Evolutionary conservation across 2,329 filamentous ascomycete species (phyloP).

Genomic region (Penicillium janthinellum): DNA sequence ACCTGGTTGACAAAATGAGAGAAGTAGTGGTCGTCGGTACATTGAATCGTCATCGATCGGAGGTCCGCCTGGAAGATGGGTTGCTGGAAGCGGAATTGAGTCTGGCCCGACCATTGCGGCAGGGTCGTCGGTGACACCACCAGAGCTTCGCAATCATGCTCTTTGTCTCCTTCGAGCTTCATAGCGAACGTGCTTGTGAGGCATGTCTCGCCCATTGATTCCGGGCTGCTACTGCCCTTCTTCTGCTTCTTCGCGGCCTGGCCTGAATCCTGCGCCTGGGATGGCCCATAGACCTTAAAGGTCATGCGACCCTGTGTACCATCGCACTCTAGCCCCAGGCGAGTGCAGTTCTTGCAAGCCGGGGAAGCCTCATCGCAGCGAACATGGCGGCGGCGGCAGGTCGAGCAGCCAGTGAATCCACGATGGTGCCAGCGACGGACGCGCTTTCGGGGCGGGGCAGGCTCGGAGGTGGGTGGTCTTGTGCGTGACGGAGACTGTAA

Average conservation of each 20-base stretch:
- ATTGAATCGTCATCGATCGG: constrained; percentile 26
- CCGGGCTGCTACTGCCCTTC: constrained; percentile 19
- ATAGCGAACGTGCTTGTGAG: constrained; percentile 7
- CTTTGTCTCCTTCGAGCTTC: constrained; percentile 13
- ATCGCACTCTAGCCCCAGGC: constrained; percentile 37
- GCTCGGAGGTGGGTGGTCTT: neutral
- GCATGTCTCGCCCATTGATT: constrained; percentile 15
- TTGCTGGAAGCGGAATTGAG: constrained; percentile 31
- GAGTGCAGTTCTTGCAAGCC: constrained; percentile 42
- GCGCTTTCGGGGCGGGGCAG: constrained; percentile 33
- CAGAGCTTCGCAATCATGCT: constrained; percentile 22
- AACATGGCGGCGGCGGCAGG: constrained; percentile 44
- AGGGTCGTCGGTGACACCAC: constrained; percentile 31
- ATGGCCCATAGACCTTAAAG: constrained; percentile 41
- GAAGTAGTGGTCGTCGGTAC: constrained; percentile 37
- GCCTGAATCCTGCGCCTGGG: constrained; percentile 23
- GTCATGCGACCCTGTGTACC: constrained; percentile 41
- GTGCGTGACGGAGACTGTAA: neutral
- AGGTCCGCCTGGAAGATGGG: constrained; percentile 25
- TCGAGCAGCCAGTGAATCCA: constrained; percentile 46
- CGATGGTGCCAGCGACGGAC: constrained; percentile 46
- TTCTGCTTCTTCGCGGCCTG: constrained; percentile 23
- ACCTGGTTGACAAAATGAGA: constrained; percentile 39
- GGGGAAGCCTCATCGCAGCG: constrained; percentile 42
- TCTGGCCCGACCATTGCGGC: constrained; percentile 8